phyloP scores from a whole-genome alignment of 192 early-diverging fungal genomes.

The Allomyces arbusculus region DNA sequence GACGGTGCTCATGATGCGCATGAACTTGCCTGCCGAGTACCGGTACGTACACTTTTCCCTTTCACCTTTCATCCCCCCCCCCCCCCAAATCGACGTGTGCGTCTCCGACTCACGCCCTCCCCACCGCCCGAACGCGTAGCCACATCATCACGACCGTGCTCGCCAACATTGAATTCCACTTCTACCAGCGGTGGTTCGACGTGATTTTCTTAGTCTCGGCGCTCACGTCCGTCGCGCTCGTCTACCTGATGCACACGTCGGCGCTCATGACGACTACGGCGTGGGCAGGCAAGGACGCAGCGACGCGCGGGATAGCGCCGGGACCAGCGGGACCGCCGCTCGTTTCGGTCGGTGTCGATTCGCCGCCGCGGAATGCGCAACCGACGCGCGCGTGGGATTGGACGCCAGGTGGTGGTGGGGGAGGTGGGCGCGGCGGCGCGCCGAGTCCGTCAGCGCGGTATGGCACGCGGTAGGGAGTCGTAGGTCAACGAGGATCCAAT shows the following conservation, averaged over 20 bases:
- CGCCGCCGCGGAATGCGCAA: too few relatives aligned
- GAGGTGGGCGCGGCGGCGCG: too few relatives aligned
- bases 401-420: too few relatives aligned
- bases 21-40: conserved; percentile 65
- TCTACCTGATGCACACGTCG: conserved; percentile 38
- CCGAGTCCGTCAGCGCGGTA: too few relatives aligned
- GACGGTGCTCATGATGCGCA: conserved; percentile 81
- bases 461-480: too few relatives aligned
- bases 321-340: too few relatives aligned
- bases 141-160: conserved; percentile 60
- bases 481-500: too few relatives aligned
- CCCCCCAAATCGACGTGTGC: not conserved
- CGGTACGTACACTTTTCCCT: conserved; percentile 16
- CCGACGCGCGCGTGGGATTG: too few relatives aligned
- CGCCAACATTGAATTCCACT: conserved; percentile 66
- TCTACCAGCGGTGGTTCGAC: conserved; percentile 89
- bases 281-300: too few relatives aligned
- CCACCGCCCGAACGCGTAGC: not conserved
- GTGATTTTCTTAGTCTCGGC: conserved; percentile 74
- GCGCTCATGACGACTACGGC: not conserved
- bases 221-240: conserved; percentile 39
- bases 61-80: not conserved
- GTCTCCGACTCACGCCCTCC: not conserved
- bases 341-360: too few relatives aligned
- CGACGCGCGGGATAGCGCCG: too few relatives aligned